Conservation (phyloP, 345 rosid species). For the Brassica rapa region DNA sequence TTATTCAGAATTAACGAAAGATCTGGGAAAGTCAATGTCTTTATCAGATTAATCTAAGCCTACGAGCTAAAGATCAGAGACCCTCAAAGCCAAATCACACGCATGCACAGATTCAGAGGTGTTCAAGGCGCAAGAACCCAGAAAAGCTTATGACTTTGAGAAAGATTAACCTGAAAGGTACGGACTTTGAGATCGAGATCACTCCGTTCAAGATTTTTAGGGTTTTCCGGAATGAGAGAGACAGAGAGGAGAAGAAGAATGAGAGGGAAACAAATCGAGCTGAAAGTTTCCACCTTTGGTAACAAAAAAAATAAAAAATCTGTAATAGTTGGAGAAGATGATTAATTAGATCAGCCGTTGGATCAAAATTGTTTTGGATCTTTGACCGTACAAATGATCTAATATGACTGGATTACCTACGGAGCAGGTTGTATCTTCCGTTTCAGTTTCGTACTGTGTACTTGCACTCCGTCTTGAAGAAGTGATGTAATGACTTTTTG, state of each 20-base stretch:
- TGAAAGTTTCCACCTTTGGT: not conserved
- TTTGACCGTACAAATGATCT: constrained; percentile 6
- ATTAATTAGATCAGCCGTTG: constrained; percentile 18
- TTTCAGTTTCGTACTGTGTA: not conserved
- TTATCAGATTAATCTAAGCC: constrained; percentile 3
- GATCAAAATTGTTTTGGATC: not conserved
- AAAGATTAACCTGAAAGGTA: constrained; percentile 13
- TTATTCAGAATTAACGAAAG: not conserved
- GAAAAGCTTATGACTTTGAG: not conserved
- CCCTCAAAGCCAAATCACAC: constrained; percentile 1
- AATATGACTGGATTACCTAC: constrained; percentile 9
- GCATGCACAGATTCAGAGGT: constrained; percentile 33
- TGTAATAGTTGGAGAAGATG: not conserved
- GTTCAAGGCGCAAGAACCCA: not conserved
- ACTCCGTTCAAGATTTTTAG: constrained; percentile 7
- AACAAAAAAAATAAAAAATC: not conserved
- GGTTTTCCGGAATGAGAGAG: constrained; percentile 9
- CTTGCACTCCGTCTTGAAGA: not conserved
- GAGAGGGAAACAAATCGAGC: constrained; percentile 35
- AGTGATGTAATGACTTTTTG: constrained; percentile 5
- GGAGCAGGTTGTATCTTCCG: constrained; percentile 3
- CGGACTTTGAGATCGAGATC: not conserved
- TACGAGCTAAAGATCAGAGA: constrained; percentile 14
- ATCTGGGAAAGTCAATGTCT: constrained; percentile 10
- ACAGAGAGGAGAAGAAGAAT: constrained; percentile 9